Evolutionary conservation across 2,329 filamentous ascomycete genomes (phyloP), one percentile per base, ranked within the genome.

Genomic region (Aspergillus vadensis): DNA sequence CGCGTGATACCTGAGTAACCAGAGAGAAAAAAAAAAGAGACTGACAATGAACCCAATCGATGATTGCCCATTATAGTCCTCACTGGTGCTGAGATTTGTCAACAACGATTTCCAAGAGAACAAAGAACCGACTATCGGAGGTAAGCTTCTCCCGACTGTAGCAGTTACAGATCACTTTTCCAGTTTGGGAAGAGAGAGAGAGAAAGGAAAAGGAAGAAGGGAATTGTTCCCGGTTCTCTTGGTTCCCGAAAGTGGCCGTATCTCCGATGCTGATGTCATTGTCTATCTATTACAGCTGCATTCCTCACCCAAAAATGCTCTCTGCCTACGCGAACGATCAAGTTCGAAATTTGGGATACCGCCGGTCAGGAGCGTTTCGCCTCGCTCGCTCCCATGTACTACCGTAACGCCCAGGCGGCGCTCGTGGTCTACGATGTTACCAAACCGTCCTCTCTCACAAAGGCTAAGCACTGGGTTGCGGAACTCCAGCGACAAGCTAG

Each of bases 51-150:
- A 56, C 49, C 30, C 27, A 27, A 63, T 62, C 48, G 52, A 49
- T 53, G 21, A 62, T 54, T 41, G 27, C 30, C 21, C 53, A 49
- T 23, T 10, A 65, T 72, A 96, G 95, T 98, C 95, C 53, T 99
- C 95, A 49, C 88, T 99, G 61, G 95, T 99, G 65, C 86, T 99
- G 75, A 92, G 95, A 74, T 99, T 99, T 80, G 95, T 99, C 76
- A 98, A 98, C 85, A 95, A 99, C 81, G 94, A 98, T 80, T 99
- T 99, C 74, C 95, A 99, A 83, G 95, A 98, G 81, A 98, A 98
- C 81, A 98, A 98, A 84, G 95, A 99, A 79, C 95, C 95, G 64
- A 99, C 95, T 67, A 99, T 99, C 80, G 95, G 95, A 84, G 92
- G 92, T 96, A 85, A 69, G 71, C 44, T 57, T 61, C 41, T 55